A percentile compares a stretch with the other conserved stretches of the same genome.
These are phyloP conservation scores for Mycena alexandri DNA, from an alignment of 768 basidiomycete genomes.

Conservation along the genomic window DNA sequence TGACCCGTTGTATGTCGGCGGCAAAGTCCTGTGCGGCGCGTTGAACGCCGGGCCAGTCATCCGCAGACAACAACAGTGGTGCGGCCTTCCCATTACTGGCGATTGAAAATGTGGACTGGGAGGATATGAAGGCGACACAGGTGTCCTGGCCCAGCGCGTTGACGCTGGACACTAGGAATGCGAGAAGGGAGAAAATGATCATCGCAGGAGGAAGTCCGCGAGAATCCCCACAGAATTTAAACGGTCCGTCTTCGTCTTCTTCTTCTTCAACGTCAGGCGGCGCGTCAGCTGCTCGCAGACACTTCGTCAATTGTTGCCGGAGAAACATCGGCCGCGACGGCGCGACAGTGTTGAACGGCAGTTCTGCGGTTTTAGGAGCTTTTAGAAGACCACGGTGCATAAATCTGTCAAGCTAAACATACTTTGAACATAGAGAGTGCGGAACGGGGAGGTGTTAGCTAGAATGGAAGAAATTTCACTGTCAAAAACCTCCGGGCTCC, in stretches of 20 bases:
- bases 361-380: no score
- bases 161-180: constrained; percentile 33
- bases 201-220: constrained; percentile 8
- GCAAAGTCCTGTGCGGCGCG: constrained; percentile 72
- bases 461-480: no score
- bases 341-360: neutral
- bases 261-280: constrained; percentile 11
- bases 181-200: constrained; percentile 13
- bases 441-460: no score
- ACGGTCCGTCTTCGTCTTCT: neutral
- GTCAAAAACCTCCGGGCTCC: no score
- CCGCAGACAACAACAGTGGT: constrained; percentile 62
- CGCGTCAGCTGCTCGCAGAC: constrained; percentile 12
- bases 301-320: neutral
- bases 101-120: constrained; percentile 55
- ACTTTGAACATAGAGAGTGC: no score
- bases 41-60: constrained; percentile 76
- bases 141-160: constrained; percentile 62
- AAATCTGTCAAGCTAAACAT: no score
- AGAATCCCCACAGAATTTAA: neutral
- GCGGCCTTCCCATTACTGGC: constrained; percentile 60
- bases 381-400: no score
- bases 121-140: constrained; percentile 61
- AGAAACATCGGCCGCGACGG: constrained; percentile 14
- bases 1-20: constrained; percentile 71